A percentile compares a stretch with the other conserved stretches of the same genome.
Evolutionary conservation across 2,329 filamentous ascomycete species (phyloP).

Genomic region (Aureobasidium lini): DNA sequence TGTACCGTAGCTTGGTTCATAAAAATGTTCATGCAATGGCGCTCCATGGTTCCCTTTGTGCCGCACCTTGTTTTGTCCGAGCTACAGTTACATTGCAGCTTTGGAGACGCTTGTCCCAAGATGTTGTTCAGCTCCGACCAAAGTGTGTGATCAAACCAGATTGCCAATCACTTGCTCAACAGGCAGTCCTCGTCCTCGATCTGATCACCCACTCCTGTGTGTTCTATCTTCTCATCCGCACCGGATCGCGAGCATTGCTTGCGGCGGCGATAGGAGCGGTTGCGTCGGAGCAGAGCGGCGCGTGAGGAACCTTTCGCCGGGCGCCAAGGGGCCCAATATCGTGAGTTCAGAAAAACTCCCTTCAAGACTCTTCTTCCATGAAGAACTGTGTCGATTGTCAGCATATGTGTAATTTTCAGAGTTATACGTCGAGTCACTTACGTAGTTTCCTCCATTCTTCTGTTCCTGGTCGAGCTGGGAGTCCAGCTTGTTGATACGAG

Average conservation of each 20-base stretch:
- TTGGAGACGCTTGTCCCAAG: background rate
- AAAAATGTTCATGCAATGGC: slow-evolving; percentile 8
- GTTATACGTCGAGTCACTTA: slow-evolving; percentile 40
- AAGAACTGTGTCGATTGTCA: slow-evolving; percentile 60
- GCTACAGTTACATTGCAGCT: background rate
- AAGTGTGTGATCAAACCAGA: background rate
- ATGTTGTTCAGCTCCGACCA: background rate
- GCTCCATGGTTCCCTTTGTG: slow-evolving; percentile 5
- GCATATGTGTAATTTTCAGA: background rate
- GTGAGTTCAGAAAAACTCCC: slow-evolving; percentile 45
- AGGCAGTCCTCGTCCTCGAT: slow-evolving; percentile 38
- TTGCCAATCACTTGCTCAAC: background rate
- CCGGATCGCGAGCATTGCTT: slow-evolving; percentile 23
- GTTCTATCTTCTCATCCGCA: slow-evolving; percentile 48
- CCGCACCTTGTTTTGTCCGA: background rate
- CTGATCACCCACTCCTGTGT: slow-evolving; percentile 58
- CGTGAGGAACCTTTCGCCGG: slow-evolving; percentile 8
- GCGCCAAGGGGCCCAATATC: slow-evolving; percentile 4
- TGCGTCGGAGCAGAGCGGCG: slow-evolving; percentile 12
- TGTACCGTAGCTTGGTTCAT: background rate
- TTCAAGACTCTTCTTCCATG: slow-evolving; percentile 78
- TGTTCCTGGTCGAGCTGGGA: slow-evolving; percentile 97
- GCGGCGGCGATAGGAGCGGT: slow-evolving; percentile 9
- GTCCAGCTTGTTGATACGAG: slow-evolving; percentile 95
- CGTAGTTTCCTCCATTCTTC: slow-evolving; percentile 86